Conservation (phyloP, 177 flowering plant species). For the Vitis hybrid region DNA sequence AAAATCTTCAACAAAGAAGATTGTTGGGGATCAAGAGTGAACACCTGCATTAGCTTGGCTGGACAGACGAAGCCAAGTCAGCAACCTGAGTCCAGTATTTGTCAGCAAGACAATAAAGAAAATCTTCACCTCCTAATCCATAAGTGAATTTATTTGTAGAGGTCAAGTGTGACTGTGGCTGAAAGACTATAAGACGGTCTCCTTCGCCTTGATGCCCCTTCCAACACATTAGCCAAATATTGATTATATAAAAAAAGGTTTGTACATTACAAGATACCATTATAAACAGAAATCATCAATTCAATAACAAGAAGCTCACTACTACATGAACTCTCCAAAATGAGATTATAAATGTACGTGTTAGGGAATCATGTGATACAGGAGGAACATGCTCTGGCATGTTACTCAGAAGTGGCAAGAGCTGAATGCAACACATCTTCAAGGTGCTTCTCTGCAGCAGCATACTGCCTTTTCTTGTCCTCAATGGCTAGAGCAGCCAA, state of each 20-base stretch:
- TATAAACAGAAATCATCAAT: background rate
- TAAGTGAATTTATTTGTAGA: too few species aligned
- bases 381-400: background rate
- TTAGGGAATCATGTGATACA: too few species aligned
- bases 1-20: too few species aligned
- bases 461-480: constrained; percentile 88
- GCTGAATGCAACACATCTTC: constrained; percentile 92
- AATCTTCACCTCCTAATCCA: too few species aligned
- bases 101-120: too few species aligned
- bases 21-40: too few species aligned
- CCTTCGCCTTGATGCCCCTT: too few species aligned
- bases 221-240: background rate
- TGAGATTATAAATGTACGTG: background rate
- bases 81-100: too few species aligned
- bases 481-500: constrained; percentile 93
- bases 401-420: constrained; percentile 45
- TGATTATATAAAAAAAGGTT: background rate
- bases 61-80: too few species aligned
- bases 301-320: background rate
- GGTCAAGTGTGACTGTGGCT: too few species aligned
- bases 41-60: too few species aligned
- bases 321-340: background rate
- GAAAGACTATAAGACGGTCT: too few species aligned
- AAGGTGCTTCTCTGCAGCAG: constrained; percentile 89
- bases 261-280: background rate